Base-by-base conservation (phyloP, 2,329 filamentous ascomycete species). In the Nannizziopsis arthrosporioides region DNA sequence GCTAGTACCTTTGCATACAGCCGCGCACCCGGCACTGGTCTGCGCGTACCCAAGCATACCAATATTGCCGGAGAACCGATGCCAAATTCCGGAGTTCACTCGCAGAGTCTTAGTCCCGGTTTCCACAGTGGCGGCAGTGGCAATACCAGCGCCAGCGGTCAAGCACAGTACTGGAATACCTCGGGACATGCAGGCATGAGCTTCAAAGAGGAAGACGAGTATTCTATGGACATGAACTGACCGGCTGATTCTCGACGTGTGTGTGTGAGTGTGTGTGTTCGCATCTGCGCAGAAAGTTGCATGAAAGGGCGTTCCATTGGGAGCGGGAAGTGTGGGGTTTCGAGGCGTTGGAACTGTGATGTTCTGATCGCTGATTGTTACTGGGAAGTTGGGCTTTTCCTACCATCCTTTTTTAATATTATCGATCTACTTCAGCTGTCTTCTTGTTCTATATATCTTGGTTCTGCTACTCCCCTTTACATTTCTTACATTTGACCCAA, bases 121-220 rank as follows among this genome's bases (percentile, higher is more conserved):
- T 79, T 77, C 52, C 82, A 84, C 61, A 84, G 83, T 60, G 83
- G 84, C 46, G 81, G 76, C 52, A 85, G 79, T 60, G 82, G 81
- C 48, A 69, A 69, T 54, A 71, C 70, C 56, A 71, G 69, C 49
- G 67, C 64, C 22, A 63, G 59, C 38, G 61, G 63, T 6, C 73
- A 77, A 54, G 69, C 73, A 42, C 73, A 76, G 53, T 76, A 71
- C 61, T 78, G 72, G 73, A 70, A 64, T 59, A 68, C 59, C 51
- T 68, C 66, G 18, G 69, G 69, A 14, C 68, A 71, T 50, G 76
- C 80, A 39, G 74, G 73, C 18, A 73, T 85, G 60, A 81, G 82
- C 63, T 86, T 95, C 69, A 94, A 94, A 67, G 89, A 94, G 64
- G 89, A 95, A 68, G 89, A 95, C 57, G 89, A 94, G 68, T 94